Percentiles rank a stretch among this genome's conserved stretches.
These are phyloP conservation scores for Pleurotus pulmonarius DNA, from an alignment of 768 basidiomycete species.

Conservation along the genomic window DNA sequence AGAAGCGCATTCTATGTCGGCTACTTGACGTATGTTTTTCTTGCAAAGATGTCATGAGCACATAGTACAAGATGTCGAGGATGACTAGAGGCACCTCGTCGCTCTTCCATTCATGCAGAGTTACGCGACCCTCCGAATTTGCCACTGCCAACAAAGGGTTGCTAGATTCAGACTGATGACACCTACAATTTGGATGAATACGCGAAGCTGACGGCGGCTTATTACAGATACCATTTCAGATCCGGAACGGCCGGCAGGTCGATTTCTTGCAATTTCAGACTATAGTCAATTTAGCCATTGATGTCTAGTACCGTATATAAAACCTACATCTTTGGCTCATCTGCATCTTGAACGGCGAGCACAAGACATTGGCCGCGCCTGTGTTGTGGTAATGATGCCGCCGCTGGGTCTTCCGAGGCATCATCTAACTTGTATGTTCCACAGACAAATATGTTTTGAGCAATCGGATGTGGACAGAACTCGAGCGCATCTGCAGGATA, in stretches of 20 bases:
- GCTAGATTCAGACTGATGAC: conserved; percentile 41
- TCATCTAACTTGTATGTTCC: conserved; percentile 86
- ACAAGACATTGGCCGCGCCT: conserved; percentile 75
- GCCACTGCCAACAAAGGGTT: conserved; percentile 66
- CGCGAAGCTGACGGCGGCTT: no score
- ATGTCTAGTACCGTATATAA: no score
- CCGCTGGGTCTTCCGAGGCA: conserved; percentile 5
- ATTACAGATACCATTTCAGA: conserved; percentile 77
- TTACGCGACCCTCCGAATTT: conserved; percentile 80
- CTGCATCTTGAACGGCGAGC: conserved; percentile 37
- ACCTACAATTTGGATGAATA: conserved; percentile 38
- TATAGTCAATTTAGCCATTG: conserved; percentile 18
- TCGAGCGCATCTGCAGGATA: conserved; percentile 90
- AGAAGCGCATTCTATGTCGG: conserved; percentile 45
- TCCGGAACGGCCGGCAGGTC: conserved; percentile 83
- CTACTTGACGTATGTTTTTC: conserved; percentile 34
- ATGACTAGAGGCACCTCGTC: conserved; percentile 31
- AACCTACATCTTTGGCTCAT: conserved; percentile 31
- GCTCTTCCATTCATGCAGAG: conserved; percentile 53
- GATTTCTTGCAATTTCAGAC: conserved; percentile 62
- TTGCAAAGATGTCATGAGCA: conserved; percentile 16
- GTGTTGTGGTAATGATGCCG: conserved; percentile 25
- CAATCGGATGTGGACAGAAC: conserved; percentile 72
- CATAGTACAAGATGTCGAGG: not conserved
- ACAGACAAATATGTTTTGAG: conserved; percentile 68